Conservation (phyloP, 2,329 filamentous ascomycete genomes). For the Dactylellina sp. region DNA sequence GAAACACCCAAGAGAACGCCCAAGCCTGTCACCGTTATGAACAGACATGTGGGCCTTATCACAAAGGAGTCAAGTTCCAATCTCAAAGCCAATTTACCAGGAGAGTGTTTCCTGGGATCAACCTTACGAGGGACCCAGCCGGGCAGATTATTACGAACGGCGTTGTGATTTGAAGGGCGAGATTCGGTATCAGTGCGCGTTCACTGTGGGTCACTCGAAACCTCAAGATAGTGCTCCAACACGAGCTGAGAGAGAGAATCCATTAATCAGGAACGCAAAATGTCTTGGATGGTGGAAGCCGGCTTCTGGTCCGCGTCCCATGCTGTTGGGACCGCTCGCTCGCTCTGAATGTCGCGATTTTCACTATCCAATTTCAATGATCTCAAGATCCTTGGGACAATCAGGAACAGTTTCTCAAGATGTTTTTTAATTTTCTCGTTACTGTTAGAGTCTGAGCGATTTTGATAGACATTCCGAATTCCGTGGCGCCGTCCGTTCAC, state of each 20-base stretch:
- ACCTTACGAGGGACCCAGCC: slow-evolving; percentile 33
- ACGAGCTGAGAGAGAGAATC: slow-evolving; percentile 15
- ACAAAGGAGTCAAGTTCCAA: slow-evolving; percentile 28
- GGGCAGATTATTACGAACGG: slow-evolving; percentile 45
- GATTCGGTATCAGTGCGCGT: not conserved
- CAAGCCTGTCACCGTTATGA: slow-evolving; percentile 16
- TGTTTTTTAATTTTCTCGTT: slow-evolving; percentile 14
- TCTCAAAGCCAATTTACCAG: slow-evolving; percentile 47
- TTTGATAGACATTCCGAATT: slow-evolving; percentile 46
- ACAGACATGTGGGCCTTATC: too few species aligned
- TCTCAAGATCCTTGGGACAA: slow-evolving; percentile 24
- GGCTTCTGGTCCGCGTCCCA: slow-evolving; percentile 27
- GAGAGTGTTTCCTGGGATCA: slow-evolving; percentile 50
- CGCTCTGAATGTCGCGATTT: slow-evolving; percentile 43
- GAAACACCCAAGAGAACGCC: slow-evolving; percentile 39
- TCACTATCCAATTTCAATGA: slow-evolving; percentile 32
- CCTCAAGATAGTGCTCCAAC: slow-evolving; percentile 28
- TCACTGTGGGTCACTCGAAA: slow-evolving; percentile 15
- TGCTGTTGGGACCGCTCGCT: slow-evolving; percentile 35
- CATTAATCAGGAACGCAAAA: slow-evolving; percentile 16
- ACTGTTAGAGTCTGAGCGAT: slow-evolving; percentile 47
- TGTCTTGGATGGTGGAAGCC: slow-evolving; percentile 13
- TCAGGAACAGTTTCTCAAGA: not conserved
- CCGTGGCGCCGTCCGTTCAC: not conserved
- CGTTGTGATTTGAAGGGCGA: not conserved